Conservation (phyloP, 768 basidiomycete genomes). For the Chalciporus chontae region DNA sequence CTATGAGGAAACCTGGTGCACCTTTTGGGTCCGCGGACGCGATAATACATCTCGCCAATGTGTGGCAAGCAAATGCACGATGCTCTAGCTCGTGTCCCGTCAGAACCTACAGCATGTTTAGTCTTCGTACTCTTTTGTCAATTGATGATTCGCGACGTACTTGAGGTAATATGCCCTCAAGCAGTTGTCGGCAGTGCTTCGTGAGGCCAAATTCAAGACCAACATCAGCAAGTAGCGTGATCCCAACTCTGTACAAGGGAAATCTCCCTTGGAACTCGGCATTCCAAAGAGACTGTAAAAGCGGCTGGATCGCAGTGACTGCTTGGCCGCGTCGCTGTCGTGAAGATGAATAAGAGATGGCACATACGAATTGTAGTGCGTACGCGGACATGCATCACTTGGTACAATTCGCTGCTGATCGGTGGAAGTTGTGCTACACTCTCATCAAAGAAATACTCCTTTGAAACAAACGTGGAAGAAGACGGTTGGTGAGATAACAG, state of each 20-base stretch:
- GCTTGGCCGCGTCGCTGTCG: conserved; percentile 63
- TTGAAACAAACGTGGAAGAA: conserved; percentile 47
- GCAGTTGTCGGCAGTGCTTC: conserved; percentile 54
- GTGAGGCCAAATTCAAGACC: conserved; percentile 76
- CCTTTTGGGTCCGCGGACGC: conserved; percentile 48
- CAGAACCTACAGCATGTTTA: conserved; percentile 49
- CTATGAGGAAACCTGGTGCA: conserved; percentile 24
- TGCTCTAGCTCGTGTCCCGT: conserved; percentile 71
- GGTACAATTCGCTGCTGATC: conserved; percentile 41
- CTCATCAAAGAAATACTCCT: conserved; percentile 54
- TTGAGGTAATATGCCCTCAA: conserved; percentile 83
- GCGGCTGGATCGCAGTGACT: conserved; percentile 55
- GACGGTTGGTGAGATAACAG: conserved; percentile 56
- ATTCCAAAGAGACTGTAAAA: conserved; percentile 73
- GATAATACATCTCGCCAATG: conserved; percentile 71
- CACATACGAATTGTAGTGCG: conserved; percentile 22
- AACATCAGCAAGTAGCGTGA: conserved; percentile 74
- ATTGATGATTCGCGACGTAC: conserved; percentile 33
- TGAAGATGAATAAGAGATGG: conserved; percentile 1
- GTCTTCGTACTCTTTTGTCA: not conserved
- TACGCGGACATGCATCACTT: conserved; percentile 40
- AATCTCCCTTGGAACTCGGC: conserved; percentile 75
- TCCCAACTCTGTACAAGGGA: conserved; percentile 61
- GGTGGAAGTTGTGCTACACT: conserved; percentile 31
- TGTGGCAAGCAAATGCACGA: conserved; percentile 71